Percentiles rank a stretch among this genome's conserved stretches.
These are phyloP conservation scores for Chlorella sp. DNA, from an alignment of 139 green algal species.

Conservation along the genomic window DNA sequence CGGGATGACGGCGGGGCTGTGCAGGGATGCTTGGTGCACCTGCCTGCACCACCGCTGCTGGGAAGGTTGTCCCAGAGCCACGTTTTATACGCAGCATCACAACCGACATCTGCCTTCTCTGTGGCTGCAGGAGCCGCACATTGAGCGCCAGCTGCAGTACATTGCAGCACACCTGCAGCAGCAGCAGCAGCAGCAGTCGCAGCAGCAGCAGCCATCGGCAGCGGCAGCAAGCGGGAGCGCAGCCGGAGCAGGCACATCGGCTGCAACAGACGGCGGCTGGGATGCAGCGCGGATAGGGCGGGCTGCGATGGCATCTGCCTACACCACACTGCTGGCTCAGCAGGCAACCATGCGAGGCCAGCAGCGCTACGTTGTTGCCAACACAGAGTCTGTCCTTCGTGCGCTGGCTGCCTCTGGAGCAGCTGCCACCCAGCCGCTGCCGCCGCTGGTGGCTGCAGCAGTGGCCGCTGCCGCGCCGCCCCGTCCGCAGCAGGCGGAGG, in stretches of 20 bases:
- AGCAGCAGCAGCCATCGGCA: not conserved
- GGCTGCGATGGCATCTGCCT: not conserved
- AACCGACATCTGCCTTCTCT: no score
- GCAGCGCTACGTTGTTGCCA: not conserved
- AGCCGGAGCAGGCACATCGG: not conserved
- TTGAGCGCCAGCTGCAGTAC: not conserved
- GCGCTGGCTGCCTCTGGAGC: not conserved
- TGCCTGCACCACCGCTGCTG: no score
- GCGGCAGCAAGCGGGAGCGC: not conserved
- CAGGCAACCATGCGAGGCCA: not conserved
- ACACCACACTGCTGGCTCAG: not conserved
- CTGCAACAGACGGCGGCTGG: not conserved
- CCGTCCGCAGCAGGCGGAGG: not conserved
- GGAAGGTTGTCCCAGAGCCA: no score
- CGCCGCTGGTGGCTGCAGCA: conserved; percentile 6
- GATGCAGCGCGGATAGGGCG: not conserved
- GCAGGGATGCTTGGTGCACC: no score
- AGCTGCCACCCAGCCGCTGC: not conserved
- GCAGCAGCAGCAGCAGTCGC: not conserved
- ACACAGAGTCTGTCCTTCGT: not conserved
- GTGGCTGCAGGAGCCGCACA: no score
- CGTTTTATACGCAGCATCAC: no score
- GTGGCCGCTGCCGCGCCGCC: not conserved
- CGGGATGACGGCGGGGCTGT: no score
- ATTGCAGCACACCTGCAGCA: not conserved